These are phyloP conservation scores for Phytophthora cryptogea DNA, from an alignment of 352 stramenopile species.

Conservation along the genomic window DNA sequence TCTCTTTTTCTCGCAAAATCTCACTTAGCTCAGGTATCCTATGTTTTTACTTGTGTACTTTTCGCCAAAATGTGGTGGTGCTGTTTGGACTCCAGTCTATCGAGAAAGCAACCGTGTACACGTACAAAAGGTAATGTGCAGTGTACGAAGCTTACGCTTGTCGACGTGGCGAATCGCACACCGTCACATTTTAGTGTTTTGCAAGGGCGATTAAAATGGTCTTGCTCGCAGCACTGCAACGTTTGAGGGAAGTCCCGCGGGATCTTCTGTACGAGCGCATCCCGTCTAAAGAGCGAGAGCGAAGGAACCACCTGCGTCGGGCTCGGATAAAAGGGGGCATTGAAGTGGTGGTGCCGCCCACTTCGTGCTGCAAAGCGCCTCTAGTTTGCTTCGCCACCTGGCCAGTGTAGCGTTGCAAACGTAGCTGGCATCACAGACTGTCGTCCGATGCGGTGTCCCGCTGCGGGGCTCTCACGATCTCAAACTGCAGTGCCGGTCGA, in stretches of 20 bases:
- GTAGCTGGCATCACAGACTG: not conserved
- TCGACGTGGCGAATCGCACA: constrained; percentile 1
- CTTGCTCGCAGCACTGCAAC: no score
- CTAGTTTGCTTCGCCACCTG: no score
- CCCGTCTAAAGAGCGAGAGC: constrained; percentile 21
- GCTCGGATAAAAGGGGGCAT: constrained; percentile 18
- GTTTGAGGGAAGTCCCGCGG: not conserved
- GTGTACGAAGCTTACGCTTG: no score
- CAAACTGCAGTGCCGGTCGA: no score
- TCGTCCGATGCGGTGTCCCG: no score
- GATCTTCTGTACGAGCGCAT: constrained; percentile 19
- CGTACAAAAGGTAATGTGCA: no score
- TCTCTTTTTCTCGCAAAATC: not conserved
- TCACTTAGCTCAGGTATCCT: no score
- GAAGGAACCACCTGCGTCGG: constrained; percentile 16
- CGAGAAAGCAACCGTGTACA: no score
- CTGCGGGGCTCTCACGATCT: no score
- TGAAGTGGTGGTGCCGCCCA: constrained; percentile 6
- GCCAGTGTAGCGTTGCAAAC: not conserved
- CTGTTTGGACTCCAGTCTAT: no score
- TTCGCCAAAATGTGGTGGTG: not conserved
- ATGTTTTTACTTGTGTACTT: not conserved
- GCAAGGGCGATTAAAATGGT: not conserved
- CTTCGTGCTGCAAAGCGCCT: constrained; percentile 4
- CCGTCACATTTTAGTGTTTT: constrained; percentile 3